Base-by-base conservation (phyloP, 2,329 filamentous ascomycete species). In the Fusarium drepaniforme region DNA sequence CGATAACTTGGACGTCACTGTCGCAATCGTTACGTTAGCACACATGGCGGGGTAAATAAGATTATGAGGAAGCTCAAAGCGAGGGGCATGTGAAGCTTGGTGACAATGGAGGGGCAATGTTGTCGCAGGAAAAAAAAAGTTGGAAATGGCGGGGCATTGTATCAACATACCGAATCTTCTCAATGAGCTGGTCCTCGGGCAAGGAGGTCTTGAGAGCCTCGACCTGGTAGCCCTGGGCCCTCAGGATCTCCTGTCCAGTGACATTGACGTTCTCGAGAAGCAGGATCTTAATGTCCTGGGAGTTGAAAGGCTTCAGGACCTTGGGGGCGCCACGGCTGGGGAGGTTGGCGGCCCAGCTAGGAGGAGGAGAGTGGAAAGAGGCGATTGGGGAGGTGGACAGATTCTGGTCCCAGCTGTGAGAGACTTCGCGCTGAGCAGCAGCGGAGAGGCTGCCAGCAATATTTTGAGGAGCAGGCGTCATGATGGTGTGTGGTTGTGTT, bases 191-290 rank as follows among this genome's bases (percentile, higher is more conserved):
- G 78, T 97, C 95, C 83, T 99, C 97, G 0, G 95, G 93, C 67
- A 99, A 86, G 38, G 96, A 98, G 74, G 91, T 92, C 88, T 98
- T 99, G 75, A 96, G 86, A 60, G 92, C 90, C 85, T 99, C 97
- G 38, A 99, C 97, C 85, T 99, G 97, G 84, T 99, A 99, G 69
- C 97, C 97, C 85, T 99, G 96, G 67, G 87, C 88, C 68, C 86
- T 90, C 68, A 99, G 88, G 67, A 98, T 96, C 57, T 97, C 92
- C 79, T 92, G 90, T 16, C 97, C 97, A 28, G 95, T 94, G 84
- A 94, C 88, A 83, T 99, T 99, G 81, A 99, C 94, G 85, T 98
- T 99, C 83, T 99, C 97, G 37, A 99, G 88, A 21, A 99, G 89
- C 67, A 99, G 86, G 67, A 99, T 97, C 87, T 98, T 98, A 86